Base-by-base conservation (phyloP, 2,329 filamentous ascomycete species). In the Exophiala bonariae region DNA sequence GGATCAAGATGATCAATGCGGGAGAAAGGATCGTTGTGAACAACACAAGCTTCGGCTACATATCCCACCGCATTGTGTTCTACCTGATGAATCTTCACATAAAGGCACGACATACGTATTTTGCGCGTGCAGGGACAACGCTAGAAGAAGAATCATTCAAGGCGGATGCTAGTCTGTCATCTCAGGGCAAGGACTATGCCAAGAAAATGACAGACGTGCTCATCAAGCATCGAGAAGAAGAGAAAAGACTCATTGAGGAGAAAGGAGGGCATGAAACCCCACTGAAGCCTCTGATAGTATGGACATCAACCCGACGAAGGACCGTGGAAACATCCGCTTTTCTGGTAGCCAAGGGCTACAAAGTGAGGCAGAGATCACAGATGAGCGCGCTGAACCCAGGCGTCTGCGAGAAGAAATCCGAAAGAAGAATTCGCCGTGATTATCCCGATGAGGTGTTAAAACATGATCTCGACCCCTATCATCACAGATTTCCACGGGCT, bases 1-100 rank as follows among this genome's bases (percentile, higher is more conserved):
- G 92, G 71, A 92, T 99, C 72, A 96, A 96, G 74, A 96, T 99
- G 92, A 95, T 97, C 66, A 99, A 99, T 59, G 93, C 93, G 6
- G 93, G 93, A 35, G 83, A 92, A 63, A 84, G 89, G 58, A 86
- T 99, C 63, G 86, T 92, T 60, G 92, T 97, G 69, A 99, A 99
- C 73, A 96, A 97, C 58, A 88, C 93, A 65, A 91, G 86, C 63
- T 97, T 99, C 67, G 92, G 91, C 60, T 99, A 99, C 64, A 79
- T 99, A 23, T 95, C 91, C 1, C 91, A 99, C 66, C 84, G 93
- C 51, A 99, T 99, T 57, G 92, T 99, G 45, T 99, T 99, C 70
- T 99, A 97, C 68, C 82, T 99, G 37, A 88, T 96, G 63, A 99
- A 99, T 63, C 77, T 97, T 18, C 93, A 99, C 68, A 96, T 96